phyloP scores from a whole-genome alignment of 768 basidiomycete species.

The Boletus reticuloceps region DNA sequence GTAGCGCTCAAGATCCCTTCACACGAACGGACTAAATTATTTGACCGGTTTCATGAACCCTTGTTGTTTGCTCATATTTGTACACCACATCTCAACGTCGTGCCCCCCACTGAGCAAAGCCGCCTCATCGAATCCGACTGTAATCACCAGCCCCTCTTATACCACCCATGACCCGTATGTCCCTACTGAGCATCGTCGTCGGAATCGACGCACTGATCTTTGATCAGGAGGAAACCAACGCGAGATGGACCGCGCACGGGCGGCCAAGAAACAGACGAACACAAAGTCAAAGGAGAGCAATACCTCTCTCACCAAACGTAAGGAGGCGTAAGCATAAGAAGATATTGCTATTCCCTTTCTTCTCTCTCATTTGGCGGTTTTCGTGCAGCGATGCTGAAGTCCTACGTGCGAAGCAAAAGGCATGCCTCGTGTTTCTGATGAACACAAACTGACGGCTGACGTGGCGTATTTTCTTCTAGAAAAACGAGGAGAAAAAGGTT shows the following conservation, averaged over 20 bases:
- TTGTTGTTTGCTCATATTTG: conserved; percentile 29
- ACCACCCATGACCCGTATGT: conserved; percentile 55
- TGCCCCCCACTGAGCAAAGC: background rate
- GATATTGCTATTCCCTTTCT: conserved; percentile 13
- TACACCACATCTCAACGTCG: background rate
- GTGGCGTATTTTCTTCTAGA: conserved; percentile 32
- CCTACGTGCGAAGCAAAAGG: conserved; percentile 78
- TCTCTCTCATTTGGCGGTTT: conserved; percentile 24
- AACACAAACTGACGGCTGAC: conserved; percentile 6
- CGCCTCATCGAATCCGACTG: conserved; percentile 6
- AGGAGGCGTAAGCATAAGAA: conserved; percentile 61
- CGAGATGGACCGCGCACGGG: conserved; percentile 68
- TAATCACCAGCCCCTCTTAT: background rate
- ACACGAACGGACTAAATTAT: background rate
- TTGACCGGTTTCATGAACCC: background rate
- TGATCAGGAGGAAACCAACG: conserved; percentile 77
- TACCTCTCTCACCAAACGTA: conserved; percentile 58
- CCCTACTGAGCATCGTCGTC: background rate
- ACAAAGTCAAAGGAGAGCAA: conserved; percentile 74
- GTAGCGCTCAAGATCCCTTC: conserved; percentile 19
- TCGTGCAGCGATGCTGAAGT: conserved; percentile 68
- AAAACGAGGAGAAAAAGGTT: conserved; percentile 52
- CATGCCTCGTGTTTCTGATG: conserved; percentile 25
- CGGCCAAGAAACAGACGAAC: conserved; percentile 64
- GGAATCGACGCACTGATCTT: conserved; percentile 8